Percentiles rank a stretch among this genome's conserved stretches.
Conservation (phyloP, 1,139 yeast genomes). For the Keqinozyma sinolaborantium region DNA sequence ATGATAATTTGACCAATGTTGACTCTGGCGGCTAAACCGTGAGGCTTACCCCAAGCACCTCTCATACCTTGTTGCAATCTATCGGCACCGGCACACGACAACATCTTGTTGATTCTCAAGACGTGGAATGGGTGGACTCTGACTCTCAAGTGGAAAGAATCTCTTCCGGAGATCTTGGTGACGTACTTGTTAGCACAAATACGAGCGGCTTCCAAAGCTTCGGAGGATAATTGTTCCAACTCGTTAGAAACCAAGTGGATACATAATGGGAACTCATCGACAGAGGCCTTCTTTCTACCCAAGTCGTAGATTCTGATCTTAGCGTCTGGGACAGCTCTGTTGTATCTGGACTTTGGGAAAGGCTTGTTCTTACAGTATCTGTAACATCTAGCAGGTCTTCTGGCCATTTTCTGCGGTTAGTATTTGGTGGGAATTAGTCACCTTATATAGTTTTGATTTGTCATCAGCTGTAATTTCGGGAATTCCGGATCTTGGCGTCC, state of each 20-base stretch:
- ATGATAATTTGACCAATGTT: slow-evolving; percentile 97
- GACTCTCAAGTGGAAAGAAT: slow-evolving; percentile 99
- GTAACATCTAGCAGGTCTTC: slow-evolving; percentile 99
- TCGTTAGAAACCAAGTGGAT: slow-evolving; percentile 99
- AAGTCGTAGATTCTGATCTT: slow-evolving; percentile 98
- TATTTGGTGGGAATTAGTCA: slow-evolving; percentile 9
- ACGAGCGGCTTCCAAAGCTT: slow-evolving; percentile 99
- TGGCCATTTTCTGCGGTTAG: slow-evolving; percentile 83
- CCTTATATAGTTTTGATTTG: slow-evolving; percentile 3
- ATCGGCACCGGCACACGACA: slow-evolving; percentile 99
- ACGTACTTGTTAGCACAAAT: slow-evolving; percentile 99
- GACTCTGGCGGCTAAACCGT: slow-evolving; percentile 99
- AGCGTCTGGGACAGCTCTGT: slow-evolving; percentile 99
- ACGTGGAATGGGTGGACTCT: slow-evolving; percentile 99
- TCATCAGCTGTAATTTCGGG: no score
- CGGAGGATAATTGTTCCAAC: slow-evolving; percentile 97
- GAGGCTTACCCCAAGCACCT: slow-evolving; percentile 99
- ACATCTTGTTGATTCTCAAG: slow-evolving; percentile 99
- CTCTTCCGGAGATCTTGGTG: slow-evolving; percentile 97
- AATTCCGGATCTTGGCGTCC: no score
- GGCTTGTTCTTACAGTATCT: slow-evolving; percentile 99
- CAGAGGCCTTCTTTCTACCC: slow-evolving; percentile 99
- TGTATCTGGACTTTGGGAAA: slow-evolving; percentile 99
- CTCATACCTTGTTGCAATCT: slow-evolving; percentile 99
- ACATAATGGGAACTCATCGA: slow-evolving; percentile 99